Evolutionary conservation across 768 basidiomycete species (phyloP), one percentile per base, ranked within the genome.

Genomic region (Mycena capillaripes): DNA sequence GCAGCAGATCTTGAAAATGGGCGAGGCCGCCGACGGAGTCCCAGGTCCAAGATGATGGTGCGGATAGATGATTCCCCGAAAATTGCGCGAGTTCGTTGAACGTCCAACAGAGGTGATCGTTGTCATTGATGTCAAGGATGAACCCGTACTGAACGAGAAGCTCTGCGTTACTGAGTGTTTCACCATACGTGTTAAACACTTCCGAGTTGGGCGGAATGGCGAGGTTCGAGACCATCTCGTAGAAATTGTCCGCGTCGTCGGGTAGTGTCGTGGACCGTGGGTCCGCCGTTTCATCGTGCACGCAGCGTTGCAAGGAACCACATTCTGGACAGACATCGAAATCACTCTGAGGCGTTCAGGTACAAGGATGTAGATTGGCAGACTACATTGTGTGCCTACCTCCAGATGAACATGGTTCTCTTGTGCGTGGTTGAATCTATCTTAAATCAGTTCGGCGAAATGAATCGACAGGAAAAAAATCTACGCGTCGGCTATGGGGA

Each of bases 401-500:
- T 95, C 89, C 65, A 95, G 84, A 77, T 94, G 92, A 66, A 94
- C 87, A 75, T 91, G 89, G 76, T 94, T 90, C 52, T 91, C 89
- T 55, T 89, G 84, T 3, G 85, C 78, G 74, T 95, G 94, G 79
- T 95, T 94, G 81, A 95, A 95, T 62, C 93, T 95, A 95, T 61
- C 93, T 95, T 71, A n/a, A 36, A 32, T 57, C 23, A 30, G 25
- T 71, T 50, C 19, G 32, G 58, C 57, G 70, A 2, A 55, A 58
- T 59, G 40, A 21, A 10, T 32, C 9, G 21, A 23, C 40, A 67
- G 52, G n/a, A 62, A 52, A 66, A 23, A 40, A 25, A 87, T 91
- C 80, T 78, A 95, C 93, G 88, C 88, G 82, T 97, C 96, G 36
- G 94, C 94, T 73, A 96, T 88, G 5, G 96, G 95, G 23, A 95